Conservation (phyloP, 164 flowering plant species). For the Chloranthus sessilifolius region DNA sequence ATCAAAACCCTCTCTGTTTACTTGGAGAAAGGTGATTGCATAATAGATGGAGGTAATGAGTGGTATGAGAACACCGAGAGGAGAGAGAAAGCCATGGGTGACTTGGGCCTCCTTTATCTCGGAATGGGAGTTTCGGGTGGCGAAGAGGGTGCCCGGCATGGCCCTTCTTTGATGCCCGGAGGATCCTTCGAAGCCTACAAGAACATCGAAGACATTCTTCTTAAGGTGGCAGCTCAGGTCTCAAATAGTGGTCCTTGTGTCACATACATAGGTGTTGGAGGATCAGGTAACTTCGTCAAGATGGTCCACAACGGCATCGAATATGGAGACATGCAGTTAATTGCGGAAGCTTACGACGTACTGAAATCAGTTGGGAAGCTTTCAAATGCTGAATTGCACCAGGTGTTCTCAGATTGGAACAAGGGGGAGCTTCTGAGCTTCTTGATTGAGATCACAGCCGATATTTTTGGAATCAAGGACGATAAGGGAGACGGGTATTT, state of each 20-base stretch:
- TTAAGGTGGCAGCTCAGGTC: conserved; percentile 72
- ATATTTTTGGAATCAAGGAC: conserved; percentile 66
- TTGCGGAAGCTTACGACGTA: conserved; percentile 73
- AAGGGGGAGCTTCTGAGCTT: conserved; percentile 70
- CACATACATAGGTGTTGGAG: conserved; percentile 64
- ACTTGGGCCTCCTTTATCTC: conserved; percentile 53
- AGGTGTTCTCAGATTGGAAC: conserved; percentile 67
- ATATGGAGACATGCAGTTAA: conserved; percentile 77
- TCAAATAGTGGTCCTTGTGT: conserved; percentile 73
- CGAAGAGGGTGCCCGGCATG: conserved; percentile 69
- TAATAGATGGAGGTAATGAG: conserved; percentile 74
- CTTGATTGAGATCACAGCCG: conserved; percentile 71
- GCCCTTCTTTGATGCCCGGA: conserved; percentile 81
- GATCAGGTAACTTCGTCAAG: conserved; percentile 66
- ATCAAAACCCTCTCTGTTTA: conserved; percentile 52
- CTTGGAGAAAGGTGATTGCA: conserved; percentile 67
- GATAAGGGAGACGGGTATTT: conserved; percentile 57
- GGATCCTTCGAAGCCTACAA: conserved; percentile 69
- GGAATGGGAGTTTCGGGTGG: conserved; percentile 84
- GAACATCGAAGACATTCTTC: conserved; percentile 62
- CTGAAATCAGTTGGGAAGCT: conserved; percentile 68
- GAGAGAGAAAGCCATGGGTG: conserved; percentile 48
- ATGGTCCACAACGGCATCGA: conserved; percentile 75
- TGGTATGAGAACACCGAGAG: conserved; percentile 77
- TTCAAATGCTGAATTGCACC: conserved; percentile 47